Percentiles rank a stretch among this genome's conserved stretches.
These are phyloP conservation scores for Tulasnella sp. DNA, from an alignment of 768 basidiomycete species.

Conservation along the genomic window DNA sequence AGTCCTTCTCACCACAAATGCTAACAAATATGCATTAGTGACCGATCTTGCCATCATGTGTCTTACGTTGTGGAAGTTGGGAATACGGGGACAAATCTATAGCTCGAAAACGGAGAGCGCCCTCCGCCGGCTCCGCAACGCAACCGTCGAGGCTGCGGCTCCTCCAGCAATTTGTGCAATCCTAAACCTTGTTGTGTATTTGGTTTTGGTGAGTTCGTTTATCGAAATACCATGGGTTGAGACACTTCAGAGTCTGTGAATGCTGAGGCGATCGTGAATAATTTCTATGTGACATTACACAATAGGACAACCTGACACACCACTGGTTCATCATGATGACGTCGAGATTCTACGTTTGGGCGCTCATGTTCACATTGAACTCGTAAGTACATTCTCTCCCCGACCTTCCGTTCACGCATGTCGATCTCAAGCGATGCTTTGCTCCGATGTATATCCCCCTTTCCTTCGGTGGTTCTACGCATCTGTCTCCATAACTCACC, in stretches of 20 bases:
- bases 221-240: background rate
- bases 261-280: background rate
- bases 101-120: background rate
- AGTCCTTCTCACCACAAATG: background rate
- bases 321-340: background rate
- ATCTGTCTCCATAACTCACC: background rate
- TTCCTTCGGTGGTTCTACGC: background rate
- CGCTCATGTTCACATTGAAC: constrained; percentile 11
- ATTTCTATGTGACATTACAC: background rate
- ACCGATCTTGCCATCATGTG: background rate
- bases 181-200: background rate
- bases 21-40: background rate
- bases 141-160: background rate
- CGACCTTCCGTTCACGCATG: background rate
- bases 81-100: background rate
- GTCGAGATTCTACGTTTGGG: background rate
- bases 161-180: constrained; percentile 6
- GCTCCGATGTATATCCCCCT: background rate
- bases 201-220: background rate
- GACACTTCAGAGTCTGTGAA: background rate
- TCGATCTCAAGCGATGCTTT: background rate
- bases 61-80: background rate
- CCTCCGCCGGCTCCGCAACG: background rate
- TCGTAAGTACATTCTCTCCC: background rate
- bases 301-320: background rate